A percentile compares a stretch with the other conserved stretches of the same genome.
phyloP scores from a whole-genome alignment of 768 basidiomycete species.

The Mycena crocata region DNA sequence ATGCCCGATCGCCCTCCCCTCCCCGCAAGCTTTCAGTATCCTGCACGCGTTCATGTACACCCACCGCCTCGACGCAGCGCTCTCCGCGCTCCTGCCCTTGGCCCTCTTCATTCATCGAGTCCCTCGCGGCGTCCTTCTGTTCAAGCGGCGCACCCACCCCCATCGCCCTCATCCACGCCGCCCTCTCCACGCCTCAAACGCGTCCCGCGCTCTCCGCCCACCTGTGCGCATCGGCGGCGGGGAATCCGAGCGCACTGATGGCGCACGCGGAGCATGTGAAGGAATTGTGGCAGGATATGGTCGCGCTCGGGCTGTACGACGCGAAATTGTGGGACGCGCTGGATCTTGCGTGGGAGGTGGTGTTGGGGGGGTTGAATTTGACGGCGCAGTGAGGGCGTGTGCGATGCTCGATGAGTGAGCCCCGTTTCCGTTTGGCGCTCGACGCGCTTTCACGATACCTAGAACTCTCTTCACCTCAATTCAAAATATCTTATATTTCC shows the following conservation, averaged over 20 bases:
- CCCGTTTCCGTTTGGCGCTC: no score
- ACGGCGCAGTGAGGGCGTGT: slow-evolving; percentile 38
- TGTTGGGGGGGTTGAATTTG: slow-evolving; percentile 58
- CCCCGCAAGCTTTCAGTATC: slow-evolving; percentile 57
- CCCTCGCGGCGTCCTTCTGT: slow-evolving; percentile 11
- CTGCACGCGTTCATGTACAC: slow-evolving; percentile 63
- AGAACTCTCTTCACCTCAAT: no score
- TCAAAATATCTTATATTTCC: no score
- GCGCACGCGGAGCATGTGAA: slow-evolving; percentile 58
- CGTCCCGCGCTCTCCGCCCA: no score
- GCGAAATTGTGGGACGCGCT: slow-evolving; percentile 59
- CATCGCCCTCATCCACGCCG: slow-evolving; percentile 43
- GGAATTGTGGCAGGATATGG: slow-evolving; percentile 66
- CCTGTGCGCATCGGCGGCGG: background rate
- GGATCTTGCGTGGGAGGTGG: slow-evolving; percentile 64
- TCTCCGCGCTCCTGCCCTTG: slow-evolving; percentile 57
- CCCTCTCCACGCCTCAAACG: no score
- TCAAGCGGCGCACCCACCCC: slow-evolving; percentile 42
- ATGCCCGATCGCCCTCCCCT: slow-evolving; percentile 55
- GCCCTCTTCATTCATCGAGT: slow-evolving; percentile 24
- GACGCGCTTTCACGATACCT: no score
- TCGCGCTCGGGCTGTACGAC: no score
- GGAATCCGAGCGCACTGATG: slow-evolving; percentile 29
- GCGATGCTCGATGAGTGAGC: no score
- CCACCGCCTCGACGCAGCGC: slow-evolving; percentile 52